These are phyloP conservation scores for Colletotrichum coccodes DNA, from an alignment of 2,329 filamentous ascomycete genomes.

Conservation along the genomic window DNA sequence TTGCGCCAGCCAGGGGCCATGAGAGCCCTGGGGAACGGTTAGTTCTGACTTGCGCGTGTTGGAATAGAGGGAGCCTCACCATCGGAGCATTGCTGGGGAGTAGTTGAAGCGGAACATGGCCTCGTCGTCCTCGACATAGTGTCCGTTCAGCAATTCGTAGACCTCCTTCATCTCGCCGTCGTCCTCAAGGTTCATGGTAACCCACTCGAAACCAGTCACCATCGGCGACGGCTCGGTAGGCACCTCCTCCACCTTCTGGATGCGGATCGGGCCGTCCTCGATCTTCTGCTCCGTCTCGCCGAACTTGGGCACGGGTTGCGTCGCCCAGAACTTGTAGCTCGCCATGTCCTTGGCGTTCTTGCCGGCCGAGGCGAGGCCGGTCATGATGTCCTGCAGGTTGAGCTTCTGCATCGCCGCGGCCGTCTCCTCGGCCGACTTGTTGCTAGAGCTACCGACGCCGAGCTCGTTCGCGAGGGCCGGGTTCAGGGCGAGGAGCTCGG, in stretches of 20 bases:
- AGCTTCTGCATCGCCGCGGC: conserved; percentile 69
- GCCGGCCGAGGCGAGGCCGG: conserved; percentile 77
- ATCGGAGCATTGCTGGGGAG: conserved; percentile 87
- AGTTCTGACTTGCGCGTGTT: neutral
- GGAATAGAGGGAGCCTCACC: conserved; percentile 62
- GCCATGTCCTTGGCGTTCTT: conserved; percentile 98
- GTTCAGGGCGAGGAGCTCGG: conserved; percentile 77
- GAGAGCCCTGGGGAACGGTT: conserved; percentile 73
- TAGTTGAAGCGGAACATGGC: conserved; percentile 99
- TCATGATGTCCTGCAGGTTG: conserved; percentile 78
- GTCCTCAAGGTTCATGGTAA: conserved; percentile 85
- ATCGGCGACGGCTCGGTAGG: conserved; percentile 80
- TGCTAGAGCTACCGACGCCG: conserved; percentile 45
- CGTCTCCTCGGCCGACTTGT: conserved; percentile 52
- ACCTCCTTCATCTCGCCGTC: conserved; percentile 87
- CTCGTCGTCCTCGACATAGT: conserved; percentile 97
- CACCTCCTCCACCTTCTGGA: conserved; percentile 82
- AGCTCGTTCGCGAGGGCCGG: conserved; percentile 75
- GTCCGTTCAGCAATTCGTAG: conserved; percentile 88
- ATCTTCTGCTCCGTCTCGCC: conserved; percentile 65
- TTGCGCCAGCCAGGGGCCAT: conserved; percentile 94
- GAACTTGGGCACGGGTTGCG: conserved; percentile 92
- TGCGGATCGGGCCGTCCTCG: conserved; percentile 85
- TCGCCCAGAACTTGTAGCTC: conserved; percentile 98
- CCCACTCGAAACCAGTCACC: conserved; percentile 91